Evolutionary conservation across 2,329 filamentous ascomycete genomes (phyloP).

Genomic region (Clarireedia sp.): DNA sequence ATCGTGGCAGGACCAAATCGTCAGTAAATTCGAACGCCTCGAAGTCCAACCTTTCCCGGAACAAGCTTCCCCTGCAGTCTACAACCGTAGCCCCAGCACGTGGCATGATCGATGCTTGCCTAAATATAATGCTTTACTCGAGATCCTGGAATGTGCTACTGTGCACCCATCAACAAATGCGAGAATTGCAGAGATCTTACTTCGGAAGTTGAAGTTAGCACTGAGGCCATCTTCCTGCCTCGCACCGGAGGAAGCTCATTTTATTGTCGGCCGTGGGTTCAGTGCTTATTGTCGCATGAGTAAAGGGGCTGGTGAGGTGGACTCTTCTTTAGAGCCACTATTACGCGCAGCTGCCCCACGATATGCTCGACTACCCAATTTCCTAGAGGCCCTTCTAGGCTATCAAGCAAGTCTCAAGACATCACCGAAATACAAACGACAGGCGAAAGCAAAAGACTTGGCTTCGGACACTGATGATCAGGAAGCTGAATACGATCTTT

Average conservation of each 20-base stretch:
- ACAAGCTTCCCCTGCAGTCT: conserved; percentile 41
- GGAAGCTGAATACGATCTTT: conserved; percentile 49
- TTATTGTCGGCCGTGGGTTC: conserved; percentile 69
- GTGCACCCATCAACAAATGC: conserved; percentile 60
- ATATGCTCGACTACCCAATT: conserved; percentile 59
- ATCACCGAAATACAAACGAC: conserved; percentile 5
- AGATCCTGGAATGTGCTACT: conserved; percentile 51
- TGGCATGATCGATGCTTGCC: conserved; percentile 58
- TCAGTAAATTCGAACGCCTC: conserved; percentile 58
- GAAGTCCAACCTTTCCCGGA: conserved; percentile 59
- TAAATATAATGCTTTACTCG: conserved; percentile 60
- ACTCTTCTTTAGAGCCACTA: conserved; percentile 54
- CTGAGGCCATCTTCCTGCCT: conserved; percentile 52
- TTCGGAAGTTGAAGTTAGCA: conserved; percentile 58
- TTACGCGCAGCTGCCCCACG: conserved; percentile 58
- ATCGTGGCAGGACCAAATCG: conserved; percentile 66
- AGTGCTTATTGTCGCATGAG: conserved; percentile 62
- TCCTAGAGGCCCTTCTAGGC: conserved; percentile 52
- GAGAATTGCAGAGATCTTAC: conserved; percentile 56
- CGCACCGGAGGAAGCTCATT: conserved; percentile 56
- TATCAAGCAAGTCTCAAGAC: conserved; percentile 38
- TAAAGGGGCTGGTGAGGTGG: conserved; percentile 47
- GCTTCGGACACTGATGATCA: conserved; percentile 18
- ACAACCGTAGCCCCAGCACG: conserved; percentile 52
- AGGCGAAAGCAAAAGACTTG: conserved; percentile 7